Evolutionary conservation across 1,284 basidiomycete species (phyloP).

Genomic region (Cerrena zonata): DNA sequence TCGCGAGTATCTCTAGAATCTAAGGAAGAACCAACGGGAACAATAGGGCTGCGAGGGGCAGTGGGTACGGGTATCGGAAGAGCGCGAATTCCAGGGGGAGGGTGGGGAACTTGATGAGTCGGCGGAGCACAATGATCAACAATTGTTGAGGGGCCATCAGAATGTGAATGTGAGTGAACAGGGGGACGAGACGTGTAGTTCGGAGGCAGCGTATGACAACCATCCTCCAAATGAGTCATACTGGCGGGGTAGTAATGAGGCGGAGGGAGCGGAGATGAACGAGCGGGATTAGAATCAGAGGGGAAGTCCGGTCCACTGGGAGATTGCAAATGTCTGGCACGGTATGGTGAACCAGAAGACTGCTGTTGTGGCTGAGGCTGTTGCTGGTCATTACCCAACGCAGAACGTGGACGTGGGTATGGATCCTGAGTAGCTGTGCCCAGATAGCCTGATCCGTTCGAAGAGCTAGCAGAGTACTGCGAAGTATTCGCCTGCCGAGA

Average conservation of each 20-base stretch:
- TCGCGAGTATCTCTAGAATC: background rate
- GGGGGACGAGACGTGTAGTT: background rate
- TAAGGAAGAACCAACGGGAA: conserved; percentile 11
- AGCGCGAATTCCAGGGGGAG: background rate
- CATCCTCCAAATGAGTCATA: background rate
- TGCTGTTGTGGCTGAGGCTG: no score
- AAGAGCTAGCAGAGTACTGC: conserved; percentile 14
- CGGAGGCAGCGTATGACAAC: background rate
- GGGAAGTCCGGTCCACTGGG: conserved; percentile 13
- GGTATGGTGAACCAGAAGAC: conserved; percentile 39
- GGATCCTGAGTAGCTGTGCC: conserved; percentile 38
- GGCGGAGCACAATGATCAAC: background rate
- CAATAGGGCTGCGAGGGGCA: conserved; percentile 56
- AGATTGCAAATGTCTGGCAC: conserved; percentile 11
- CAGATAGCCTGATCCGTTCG: conserved; percentile 18
- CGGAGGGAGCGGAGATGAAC: conserved; percentile 6
- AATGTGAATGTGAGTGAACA: background rate
- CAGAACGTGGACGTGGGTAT: conserved; percentile 54
- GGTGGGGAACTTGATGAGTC: background rate
- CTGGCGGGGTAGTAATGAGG: conserved; percentile 5
- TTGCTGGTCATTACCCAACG: conserved; percentile 40
- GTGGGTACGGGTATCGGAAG: conserved; percentile 18
- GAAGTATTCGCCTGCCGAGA: conserved; percentile 5
- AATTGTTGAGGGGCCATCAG: background rate
- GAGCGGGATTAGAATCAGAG: conserved; percentile 7